Evolutionary conservation across 176 grass and related monocot species (phyloP).

Genomic region (Neostapfia colusana): DNA sequence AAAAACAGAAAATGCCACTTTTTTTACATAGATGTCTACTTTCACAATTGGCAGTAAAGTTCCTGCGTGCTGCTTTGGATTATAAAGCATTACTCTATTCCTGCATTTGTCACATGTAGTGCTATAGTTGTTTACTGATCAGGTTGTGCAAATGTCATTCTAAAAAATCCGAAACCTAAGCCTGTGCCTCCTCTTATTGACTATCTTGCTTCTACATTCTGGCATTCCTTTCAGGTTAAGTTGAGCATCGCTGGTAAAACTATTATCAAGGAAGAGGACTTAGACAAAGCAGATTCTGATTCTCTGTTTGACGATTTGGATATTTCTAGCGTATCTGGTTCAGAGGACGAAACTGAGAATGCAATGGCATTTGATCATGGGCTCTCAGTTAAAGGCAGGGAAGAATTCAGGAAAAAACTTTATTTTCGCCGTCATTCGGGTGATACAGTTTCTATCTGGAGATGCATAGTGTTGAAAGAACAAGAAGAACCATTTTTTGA

Average conservation of each 20-base stretch:
- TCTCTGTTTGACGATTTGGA: slow-evolving; percentile 79
- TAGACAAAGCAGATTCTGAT: slow-evolving; percentile 60
- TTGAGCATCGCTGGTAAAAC: slow-evolving; percentile 79
- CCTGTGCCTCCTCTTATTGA: slow-evolving; percentile 8
- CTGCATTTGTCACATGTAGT: background rate
- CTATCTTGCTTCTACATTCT: slow-evolving; percentile 12
- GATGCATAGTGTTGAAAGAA: slow-evolving; percentile 76
- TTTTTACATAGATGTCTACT: background rate
- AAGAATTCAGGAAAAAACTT: slow-evolving; percentile 70
- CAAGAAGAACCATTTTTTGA: slow-evolving; percentile 66
- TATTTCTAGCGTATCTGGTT: slow-evolving; percentile 94
- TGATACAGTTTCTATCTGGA: slow-evolving; percentile 65
- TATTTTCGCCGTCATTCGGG: slow-evolving; percentile 58
- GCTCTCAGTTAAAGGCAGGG: slow-evolving; percentile 60
- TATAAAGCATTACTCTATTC: background rate
- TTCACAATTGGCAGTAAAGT: slow-evolving; percentile 7
- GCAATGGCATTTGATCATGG: slow-evolving; percentile 34
- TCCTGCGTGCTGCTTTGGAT: background rate
- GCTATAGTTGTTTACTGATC: background rate
- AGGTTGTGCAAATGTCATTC: slow-evolving; percentile 3
- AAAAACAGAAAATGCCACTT: background rate
- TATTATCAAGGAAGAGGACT: slow-evolving; percentile 87
- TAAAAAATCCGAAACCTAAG: background rate
- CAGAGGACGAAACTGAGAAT: slow-evolving; percentile 79
- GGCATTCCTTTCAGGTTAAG: slow-evolving; percentile 64